Evolutionary conservation across 805 yeast genomes (phyloP).

Genomic region (Pichia occidentalis): DNA sequence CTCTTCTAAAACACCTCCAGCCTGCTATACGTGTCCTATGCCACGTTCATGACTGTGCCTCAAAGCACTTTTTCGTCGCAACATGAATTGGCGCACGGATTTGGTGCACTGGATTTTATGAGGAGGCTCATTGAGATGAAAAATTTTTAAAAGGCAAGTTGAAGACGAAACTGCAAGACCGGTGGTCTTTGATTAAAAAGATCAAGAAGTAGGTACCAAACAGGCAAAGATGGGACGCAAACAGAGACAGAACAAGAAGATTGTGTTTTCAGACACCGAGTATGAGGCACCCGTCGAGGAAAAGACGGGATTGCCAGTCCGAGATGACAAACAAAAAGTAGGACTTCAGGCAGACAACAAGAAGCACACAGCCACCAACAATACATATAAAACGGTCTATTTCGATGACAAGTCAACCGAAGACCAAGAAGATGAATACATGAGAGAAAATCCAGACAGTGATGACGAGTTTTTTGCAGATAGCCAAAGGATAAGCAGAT

Average conservation of each 20-base stretch:
- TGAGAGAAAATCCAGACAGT: conserved; percentile 16
- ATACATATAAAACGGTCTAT: conserved; percentile 12
- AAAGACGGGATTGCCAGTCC: no score
- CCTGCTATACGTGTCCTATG: no score
- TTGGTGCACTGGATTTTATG: no score
- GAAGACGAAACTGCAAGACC: no score
- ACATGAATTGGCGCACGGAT: no score
- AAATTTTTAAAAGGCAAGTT: no score
- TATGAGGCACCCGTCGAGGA: not conserved
- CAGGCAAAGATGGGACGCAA: conserved; percentile 2
- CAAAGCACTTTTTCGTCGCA: no score
- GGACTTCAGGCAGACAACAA: no score
- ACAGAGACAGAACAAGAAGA: conserved; percentile 24
- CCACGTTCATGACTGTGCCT: no score
- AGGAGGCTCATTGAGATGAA: no score
- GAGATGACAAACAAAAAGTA: not conserved
- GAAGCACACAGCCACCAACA: not conserved
- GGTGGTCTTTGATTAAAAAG: no score
- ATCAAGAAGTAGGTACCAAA: not conserved
- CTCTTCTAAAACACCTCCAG: no score
- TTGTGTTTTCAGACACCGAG: conserved; percentile 19
- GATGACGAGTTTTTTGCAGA: conserved; percentile 18
- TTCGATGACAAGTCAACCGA: conserved; percentile 27
- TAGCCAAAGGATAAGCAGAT: conserved; percentile 5
- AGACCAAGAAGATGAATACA: conserved; percentile 17